Evolutionary conservation across 768 basidiomycete genomes (phyloP), one percentile per base, ranked within the genome.

Genomic region (Suillus discolor): DNA sequence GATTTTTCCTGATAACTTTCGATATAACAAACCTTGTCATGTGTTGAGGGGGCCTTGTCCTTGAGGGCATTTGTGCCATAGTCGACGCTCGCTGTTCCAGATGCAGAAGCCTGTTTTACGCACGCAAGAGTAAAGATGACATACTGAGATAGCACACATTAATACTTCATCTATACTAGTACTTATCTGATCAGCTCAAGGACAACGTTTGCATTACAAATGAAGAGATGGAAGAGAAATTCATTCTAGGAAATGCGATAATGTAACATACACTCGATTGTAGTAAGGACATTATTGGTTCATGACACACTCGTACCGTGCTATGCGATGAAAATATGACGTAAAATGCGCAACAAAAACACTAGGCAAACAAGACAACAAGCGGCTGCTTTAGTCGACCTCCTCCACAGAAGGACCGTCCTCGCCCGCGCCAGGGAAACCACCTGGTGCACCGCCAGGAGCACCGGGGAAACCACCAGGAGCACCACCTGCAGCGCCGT

Each of bases 341-440:
- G 63, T 66, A 67, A 62, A 55, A 71, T 68, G 69, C 28, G 25
- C 73, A 68, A 70, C 61, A 61, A 62, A 45, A 69, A 31, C 61
- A 31, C 34, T 34, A 62, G 63, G 18, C 63, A 70, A 69, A 67
- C 66, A 51, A 18, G 39, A 39, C 38, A 49, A 25, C 61, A 64
- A 49, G n/a, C 59, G 53, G 65, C 65, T 63, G 69, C 65, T 68
- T 84, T 85, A 92, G 77, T 92, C 90, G 71, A 95, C 94, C 81
- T 96, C 94, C 84, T 96, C 94, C 62, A 96, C 94, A 65, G 89
- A 90, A 55, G 94, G 94, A 54, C 94, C 95, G 38, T 93, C 93
- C 77, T 92, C 92, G 60, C 81, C 78, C 39, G 89, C 92, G 18
- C 80, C 84, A 23, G 84, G 77, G 75, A 78, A 78, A 45, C 66